Conservation (phyloP, 176 grass and related monocot species). For the bread wheat (Triticum aestivum) region DNA sequence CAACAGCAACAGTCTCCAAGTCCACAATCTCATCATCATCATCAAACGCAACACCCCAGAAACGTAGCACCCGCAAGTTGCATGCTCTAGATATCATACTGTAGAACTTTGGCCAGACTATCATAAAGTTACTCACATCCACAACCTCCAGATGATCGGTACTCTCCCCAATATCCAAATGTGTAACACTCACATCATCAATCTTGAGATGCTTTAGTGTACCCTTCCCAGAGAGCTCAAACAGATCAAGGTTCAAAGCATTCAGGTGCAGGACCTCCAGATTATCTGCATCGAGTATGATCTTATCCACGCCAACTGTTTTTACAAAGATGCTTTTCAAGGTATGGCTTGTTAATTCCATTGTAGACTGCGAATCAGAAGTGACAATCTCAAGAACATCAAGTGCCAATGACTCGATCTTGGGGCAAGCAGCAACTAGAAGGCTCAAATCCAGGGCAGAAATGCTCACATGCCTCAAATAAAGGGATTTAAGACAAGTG, state of each 20-base stretch:
- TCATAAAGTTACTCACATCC: slow-evolving; percentile 90
- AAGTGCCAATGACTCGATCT: slow-evolving; percentile 80
- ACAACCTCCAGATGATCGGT: slow-evolving; percentile 78
- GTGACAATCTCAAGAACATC: slow-evolving; percentile 94
- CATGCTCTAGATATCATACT: slow-evolving; percentile 81
- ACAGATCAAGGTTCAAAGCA: slow-evolving; percentile 93
- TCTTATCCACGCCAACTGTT: slow-evolving; percentile 81
- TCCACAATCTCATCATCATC: slow-evolving; percentile 95
- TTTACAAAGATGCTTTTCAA: slow-evolving; percentile 78
- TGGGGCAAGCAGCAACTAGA: slow-evolving; percentile 76
- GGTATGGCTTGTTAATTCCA: slow-evolving; percentile 78
- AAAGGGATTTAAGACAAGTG: slow-evolving; percentile 88
- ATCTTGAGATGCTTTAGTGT: slow-evolving; percentile 87
- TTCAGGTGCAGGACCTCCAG: slow-evolving; percentile 77
- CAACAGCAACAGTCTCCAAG: slow-evolving; percentile 86
- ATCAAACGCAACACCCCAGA: slow-evolving; percentile 97
- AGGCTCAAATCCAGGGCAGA: slow-evolving; percentile 85
- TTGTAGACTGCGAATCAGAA: slow-evolving; percentile 71
- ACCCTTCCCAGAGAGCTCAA: slow-evolving; percentile 89
- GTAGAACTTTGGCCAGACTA: slow-evolving; percentile 93
- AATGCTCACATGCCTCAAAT: slow-evolving; percentile 81
- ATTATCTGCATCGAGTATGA: slow-evolving; percentile 92
- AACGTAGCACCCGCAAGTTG: slow-evolving; percentile 61
- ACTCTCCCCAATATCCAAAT: slow-evolving; percentile 90
- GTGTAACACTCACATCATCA: slow-evolving; percentile 92